phyloP scores from a whole-genome alignment of 441 rosid species.

The Dalechampia spathulata region DNA sequence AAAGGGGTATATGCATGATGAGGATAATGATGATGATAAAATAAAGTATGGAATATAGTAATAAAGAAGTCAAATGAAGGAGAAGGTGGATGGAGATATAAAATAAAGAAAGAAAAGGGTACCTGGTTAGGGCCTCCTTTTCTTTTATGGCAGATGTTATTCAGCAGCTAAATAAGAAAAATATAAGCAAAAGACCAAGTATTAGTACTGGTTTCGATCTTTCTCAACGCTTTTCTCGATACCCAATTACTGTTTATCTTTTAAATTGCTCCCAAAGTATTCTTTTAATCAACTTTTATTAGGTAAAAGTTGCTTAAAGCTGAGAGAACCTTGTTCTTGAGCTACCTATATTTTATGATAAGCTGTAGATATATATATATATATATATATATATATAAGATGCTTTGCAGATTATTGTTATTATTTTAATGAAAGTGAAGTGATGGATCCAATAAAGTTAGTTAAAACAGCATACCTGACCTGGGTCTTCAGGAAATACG shows the following conservation, averaged over 20 bases:
- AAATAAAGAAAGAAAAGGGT: not conserved
- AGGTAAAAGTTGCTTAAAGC: constrained; percentile 26
- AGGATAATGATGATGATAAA: constrained; percentile 14
- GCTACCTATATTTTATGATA: not conserved
- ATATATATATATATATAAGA: not conserved
- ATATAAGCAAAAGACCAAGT: constrained; percentile 1
- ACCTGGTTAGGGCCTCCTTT: constrained; percentile 38
- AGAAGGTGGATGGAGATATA: constrained; percentile 1
- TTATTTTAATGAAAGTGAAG: constrained; percentile 1
- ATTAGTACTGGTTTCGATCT: constrained; percentile 10
- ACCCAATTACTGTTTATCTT: constrained; percentile 12
- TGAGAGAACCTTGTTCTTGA: constrained; percentile 34
- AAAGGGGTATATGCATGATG: constrained; percentile 1
- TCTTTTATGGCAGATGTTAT: constrained; percentile 57
- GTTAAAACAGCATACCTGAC: constrained; percentile 40
- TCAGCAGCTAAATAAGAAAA: constrained; percentile 35
- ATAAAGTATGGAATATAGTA: not conserved
- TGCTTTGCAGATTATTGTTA: not conserved
- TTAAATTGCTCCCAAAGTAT: constrained; percentile 18
- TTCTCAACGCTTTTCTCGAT: constrained; percentile 19
- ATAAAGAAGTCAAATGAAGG: constrained; percentile 28
- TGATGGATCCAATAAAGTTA: constrained; percentile 30
- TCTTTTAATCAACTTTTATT: constrained; percentile 22
- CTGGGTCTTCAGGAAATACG: constrained; percentile 82
- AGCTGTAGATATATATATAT: too few species aligned